Base-by-base conservation (phyloP, 148 eudicot genomes). In the Camellia granthamiana region DNA sequence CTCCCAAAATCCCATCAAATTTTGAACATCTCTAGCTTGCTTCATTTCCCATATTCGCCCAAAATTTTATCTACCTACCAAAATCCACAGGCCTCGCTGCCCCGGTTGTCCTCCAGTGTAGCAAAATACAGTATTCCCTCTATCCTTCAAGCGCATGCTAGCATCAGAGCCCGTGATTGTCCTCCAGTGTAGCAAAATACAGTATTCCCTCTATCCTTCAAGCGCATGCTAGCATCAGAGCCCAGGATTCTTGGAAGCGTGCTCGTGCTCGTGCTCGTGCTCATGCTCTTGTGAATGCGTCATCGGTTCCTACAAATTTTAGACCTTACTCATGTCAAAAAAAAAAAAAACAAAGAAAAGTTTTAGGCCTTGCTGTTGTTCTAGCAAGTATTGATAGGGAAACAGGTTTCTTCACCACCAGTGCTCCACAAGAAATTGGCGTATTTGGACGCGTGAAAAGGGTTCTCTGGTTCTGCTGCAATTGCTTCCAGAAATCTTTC, bases 341-440 rank as follows among this genome's bases (percentile, higher is more conserved):
- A 30, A 30, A 30, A 30, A 30, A 30, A 30, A 30, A 1, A 30
- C 30, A 30, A 30, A 30, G 1, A 51, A 9, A 65, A 64, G 21
- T 49, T 49, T 62, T n/a, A 65, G 6, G 6, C 41, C 64, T 44
- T 55, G 73, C 54, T 75, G 21, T 9, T 80, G 61, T 51, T 77
- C 8, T 76, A 61, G 16, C 84, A 81, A 38, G 83, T 59, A 62
- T 91, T 80, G 23, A 90, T 76, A 76, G 93, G 93, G 68, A 81
- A 88, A 70, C 97, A 93, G 0, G 93, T 91, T 58, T 93, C 97
- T 43, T 91, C 97, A 3, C 93, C 95, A 1, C 97, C 97, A 0
- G 91, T 93, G 84, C 87, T 90, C 97, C 97, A 93, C 83, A 93
- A 82, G 89, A 93, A 93, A 83, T 78, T 86, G 0, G 97, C 97